Evolutionary conservation across 1,284 basidiomycete species (phyloP).

Genomic region (Cyathus olla): DNA sequence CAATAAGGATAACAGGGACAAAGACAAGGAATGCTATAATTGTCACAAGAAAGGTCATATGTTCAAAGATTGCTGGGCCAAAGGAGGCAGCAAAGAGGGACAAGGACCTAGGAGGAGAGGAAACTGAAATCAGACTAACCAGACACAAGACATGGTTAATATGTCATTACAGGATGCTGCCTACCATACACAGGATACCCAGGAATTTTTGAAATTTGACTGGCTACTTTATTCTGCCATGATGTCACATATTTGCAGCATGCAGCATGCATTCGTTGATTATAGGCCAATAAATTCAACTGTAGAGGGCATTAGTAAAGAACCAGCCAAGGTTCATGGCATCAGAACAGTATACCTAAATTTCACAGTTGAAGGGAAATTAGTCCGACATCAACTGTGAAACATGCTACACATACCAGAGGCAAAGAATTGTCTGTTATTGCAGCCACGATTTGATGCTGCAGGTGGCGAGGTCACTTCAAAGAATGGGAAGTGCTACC

Average conservation of each 20-base stretch:
- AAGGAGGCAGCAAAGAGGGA: conserved; percentile 28
- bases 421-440: conserved; percentile 29
- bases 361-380: conserved; percentile 20
- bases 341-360: conserved; percentile 19
- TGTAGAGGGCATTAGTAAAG: too few relatives aligned
- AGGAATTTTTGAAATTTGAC: conserved; percentile 14
- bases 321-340: neutral
- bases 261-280: too few relatives aligned
- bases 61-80: conserved; percentile 24
- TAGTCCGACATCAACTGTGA: conserved; percentile 16
- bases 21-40: conserved; percentile 24
- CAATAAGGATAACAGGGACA: neutral
- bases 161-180: neutral
- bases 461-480: conserved; percentile 13
- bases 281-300: too few relatives aligned
- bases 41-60: conserved; percentile 34
- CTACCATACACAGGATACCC: conserved; percentile 6
- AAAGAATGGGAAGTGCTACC: conserved; percentile 12
- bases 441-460: conserved; percentile 7
- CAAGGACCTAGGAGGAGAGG: conserved; percentile 17
- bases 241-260: too few relatives aligned
- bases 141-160: conserved; percentile 6
- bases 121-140: conserved; percentile 14
- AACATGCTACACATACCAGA: conserved; percentile 22
- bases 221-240: conserved; percentile 27